Evolutionary conservation across 139 green algal species (phyloP), one percentile per base, ranked within the genome.

Genomic region (Haematococcus lacustris): DNA sequence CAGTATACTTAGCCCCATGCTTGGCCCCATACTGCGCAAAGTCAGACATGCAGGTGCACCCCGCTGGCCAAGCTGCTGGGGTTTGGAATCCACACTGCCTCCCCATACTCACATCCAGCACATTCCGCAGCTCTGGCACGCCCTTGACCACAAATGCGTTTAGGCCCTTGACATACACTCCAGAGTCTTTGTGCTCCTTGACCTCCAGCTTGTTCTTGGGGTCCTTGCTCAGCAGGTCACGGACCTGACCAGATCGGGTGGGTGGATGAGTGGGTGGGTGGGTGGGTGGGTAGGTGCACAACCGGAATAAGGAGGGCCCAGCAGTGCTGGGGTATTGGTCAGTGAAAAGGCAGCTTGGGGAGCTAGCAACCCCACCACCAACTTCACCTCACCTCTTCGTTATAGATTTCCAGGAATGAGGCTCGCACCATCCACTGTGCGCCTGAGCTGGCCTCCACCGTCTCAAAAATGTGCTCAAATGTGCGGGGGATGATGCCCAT

Each of bases 371-470:
- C n/a, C n/a, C n/a, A n/a, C n/a, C n/a, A n/a, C n/a, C n/a, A n/a
- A n/a, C n/a, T n/a, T n/a, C n/a, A n/a, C n/a, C n/a, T n/a, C n/a
- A 67, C n/a, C 30, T 91, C 88, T 79, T 98, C 94, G 77, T 98
- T 97, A 83, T 98, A 98, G 60, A 98, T 98, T 80, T 97, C 92
- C 13, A 98, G 76, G 79, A 96, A 97, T 0, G 87, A 91, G 21
- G 90, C 88, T 0, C 93, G 86, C 0, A 98, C 91, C 23, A 98
- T 88, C 74, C 93, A 98, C 35, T 73, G 63, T n/a, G 71, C 43
- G 32, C 80, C 80, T 61, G 77, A 71, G 53, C 53, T 64, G 21
- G 53, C 25, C 53, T 64, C 53, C 9, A 64, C 9, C 5, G 17
- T 17, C 63, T 70, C 17, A 62, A 89, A 90, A 59, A 97, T 88